Percentiles rank a stretch among this genome's conserved stretches.
These are phyloP conservation scores for Hymenoscyphus scutula DNA, from an alignment of 2,329 filamentous ascomycete genomes.

Conservation along the genomic window DNA sequence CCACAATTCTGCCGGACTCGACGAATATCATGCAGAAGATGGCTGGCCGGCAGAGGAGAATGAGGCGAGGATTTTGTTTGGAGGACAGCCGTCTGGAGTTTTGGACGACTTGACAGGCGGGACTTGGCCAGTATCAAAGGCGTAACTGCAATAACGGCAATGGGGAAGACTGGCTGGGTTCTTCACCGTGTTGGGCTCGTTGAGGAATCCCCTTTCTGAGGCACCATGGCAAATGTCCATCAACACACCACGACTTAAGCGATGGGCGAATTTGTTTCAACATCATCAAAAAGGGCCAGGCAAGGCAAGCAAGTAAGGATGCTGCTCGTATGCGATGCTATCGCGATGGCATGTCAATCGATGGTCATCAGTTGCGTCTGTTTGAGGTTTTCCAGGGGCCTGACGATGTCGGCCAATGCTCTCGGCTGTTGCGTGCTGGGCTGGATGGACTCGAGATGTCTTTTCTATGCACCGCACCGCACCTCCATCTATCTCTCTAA, in stretches of 20 bases:
- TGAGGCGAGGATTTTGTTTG: conserved; percentile 2
- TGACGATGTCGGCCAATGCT: background rate
- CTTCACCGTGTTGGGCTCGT: background rate
- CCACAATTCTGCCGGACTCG: conserved; percentile 3
- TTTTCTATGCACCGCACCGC: too few relatives aligned
- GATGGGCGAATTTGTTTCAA: conserved; percentile 1
- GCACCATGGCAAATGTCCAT: background rate
- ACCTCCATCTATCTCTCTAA: too few relatives aligned
- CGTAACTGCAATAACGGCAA: background rate
- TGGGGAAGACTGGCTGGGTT: background rate
- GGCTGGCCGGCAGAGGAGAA: background rate
- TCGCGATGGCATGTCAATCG: background rate
- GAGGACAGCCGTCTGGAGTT: background rate
- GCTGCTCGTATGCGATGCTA: background rate
- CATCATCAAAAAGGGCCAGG: background rate
- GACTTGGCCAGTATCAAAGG: conserved; percentile 1
- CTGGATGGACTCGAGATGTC: background rate
- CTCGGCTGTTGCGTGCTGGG: background rate
- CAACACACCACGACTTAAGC: background rate
- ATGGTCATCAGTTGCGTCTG: background rate
- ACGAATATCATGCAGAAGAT: conserved; percentile 3
- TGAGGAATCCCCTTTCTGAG: background rate
- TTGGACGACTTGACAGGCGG: background rate
- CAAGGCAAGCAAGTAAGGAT: background rate
- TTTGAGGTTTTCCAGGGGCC: background rate